Conservation (phyloP, 202 grass and related monocot species). For the Setaria italica region DNA sequence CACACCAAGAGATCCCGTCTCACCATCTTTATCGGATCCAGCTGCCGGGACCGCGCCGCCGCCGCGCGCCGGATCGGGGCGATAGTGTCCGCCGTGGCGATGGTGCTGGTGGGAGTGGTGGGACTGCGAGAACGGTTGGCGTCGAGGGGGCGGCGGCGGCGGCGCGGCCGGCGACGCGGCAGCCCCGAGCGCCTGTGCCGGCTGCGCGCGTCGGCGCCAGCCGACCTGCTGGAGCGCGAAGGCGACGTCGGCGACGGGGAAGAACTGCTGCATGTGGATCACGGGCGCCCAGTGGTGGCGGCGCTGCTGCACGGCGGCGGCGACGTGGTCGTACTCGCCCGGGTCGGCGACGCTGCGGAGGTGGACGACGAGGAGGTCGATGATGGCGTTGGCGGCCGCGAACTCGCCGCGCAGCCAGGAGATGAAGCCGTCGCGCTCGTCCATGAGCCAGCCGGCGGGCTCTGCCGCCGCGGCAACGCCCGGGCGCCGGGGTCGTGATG, state of each 20-base stretch:
- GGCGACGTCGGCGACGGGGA: constrained; percentile 72
- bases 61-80: constrained; percentile 42
- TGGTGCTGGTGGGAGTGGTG: constrained; percentile 40
- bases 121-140: constrained; percentile 38
- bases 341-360: constrained; percentile 63
- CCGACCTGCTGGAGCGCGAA: constrained; percentile 74
- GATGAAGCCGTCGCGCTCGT: constrained; percentile 77
- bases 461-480: constrained; percentile 6
- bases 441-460: constrained; percentile 47
- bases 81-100: constrained; percentile 54
- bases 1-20: constrained; percentile 24
- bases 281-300: constrained; percentile 80
- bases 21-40: constrained; percentile 63
- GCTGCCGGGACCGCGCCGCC: neutral
- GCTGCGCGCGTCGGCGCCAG: constrained; percentile 54
- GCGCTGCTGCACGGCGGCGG: constrained; percentile 70
- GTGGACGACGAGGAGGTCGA: constrained; percentile 78
- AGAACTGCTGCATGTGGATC: constrained; percentile 96
- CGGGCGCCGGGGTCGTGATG: constrained; percentile 34
- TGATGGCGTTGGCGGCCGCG: constrained; percentile 85
- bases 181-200: constrained; percentile 40
- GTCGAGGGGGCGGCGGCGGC: constrained; percentile 43
- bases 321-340: constrained; percentile 80
- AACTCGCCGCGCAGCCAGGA: constrained; percentile 84
- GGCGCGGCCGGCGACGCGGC: constrained; percentile 23